phyloP scores from a whole-genome alignment of 164 flowering plant species.

The Macadamia tetraphylla region DNA sequence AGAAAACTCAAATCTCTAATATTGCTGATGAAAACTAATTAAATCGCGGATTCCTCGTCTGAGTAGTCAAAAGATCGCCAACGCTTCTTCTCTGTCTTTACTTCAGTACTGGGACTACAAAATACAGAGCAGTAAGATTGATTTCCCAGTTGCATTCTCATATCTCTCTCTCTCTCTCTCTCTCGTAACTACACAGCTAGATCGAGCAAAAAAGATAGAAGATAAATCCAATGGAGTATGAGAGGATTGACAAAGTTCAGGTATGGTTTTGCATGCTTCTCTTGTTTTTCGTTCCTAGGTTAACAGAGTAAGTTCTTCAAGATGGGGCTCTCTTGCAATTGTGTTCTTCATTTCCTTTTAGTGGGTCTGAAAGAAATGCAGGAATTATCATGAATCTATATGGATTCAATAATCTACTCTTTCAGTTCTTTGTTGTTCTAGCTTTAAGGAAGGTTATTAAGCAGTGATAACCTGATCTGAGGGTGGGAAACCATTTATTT shows the following conservation, averaged over 20 bases:
- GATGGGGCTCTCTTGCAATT: not conserved
- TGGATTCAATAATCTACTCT: too few relatives aligned
- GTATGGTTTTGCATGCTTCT: constrained; percentile 24
- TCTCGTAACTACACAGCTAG: not conserved
- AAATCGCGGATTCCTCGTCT: constrained; percentile 3
- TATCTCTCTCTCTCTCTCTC: not conserved
- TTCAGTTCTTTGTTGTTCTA: too few relatives aligned
- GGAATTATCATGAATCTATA: not conserved
- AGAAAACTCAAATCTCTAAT: too few relatives aligned
- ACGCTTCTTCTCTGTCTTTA: constrained; percentile 5
- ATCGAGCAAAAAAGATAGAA: not conserved
- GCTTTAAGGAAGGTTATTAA: too few relatives aligned
- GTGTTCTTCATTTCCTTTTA: not conserved
- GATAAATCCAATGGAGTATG: constrained; percentile 71
- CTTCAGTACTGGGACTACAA: constrained; percentile 5
- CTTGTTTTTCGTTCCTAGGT: too few relatives aligned
- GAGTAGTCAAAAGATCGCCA: constrained; percentile 20
- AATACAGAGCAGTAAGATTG: not conserved
- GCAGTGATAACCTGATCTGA: not conserved
- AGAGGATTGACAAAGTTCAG: constrained; percentile 81
- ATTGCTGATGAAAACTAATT: not conserved
- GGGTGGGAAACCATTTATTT: not conserved
- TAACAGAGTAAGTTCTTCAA: too few relatives aligned
- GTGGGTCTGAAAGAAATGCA: not conserved
- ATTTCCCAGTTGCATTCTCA: not conserved